phyloP scores from a whole-genome alignment of 2,329 filamentous ascomycete genomes.

The Fusarium agapanthi region DNA sequence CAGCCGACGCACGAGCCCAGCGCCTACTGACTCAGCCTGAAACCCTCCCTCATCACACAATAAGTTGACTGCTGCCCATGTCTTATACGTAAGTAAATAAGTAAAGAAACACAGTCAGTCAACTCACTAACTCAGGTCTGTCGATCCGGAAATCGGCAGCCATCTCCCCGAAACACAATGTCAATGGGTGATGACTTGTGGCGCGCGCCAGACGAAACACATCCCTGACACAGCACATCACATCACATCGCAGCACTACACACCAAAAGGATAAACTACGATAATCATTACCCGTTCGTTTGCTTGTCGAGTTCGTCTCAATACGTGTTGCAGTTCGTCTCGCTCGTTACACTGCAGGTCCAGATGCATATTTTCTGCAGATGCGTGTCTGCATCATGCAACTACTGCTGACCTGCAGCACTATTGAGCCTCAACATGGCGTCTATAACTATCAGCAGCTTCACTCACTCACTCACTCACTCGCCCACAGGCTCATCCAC shows the following conservation, averaged over 20 bases:
- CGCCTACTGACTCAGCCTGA: conserved; percentile 18
- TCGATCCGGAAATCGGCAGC: conserved; percentile 30
- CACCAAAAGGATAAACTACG: conserved; percentile 9
- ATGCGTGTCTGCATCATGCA: conserved; percentile 33
- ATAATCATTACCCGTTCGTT: conserved; percentile 13
- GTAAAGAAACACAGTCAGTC: background rate
- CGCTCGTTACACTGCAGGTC: conserved; percentile 12
- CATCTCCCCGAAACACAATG: conserved; percentile 28
- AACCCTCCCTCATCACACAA: conserved; percentile 20
- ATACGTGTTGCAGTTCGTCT: conserved; percentile 32
- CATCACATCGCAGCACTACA: background rate
- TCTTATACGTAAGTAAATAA: background rate
- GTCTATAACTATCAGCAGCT: background rate
- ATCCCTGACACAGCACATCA: conserved; percentile 21
- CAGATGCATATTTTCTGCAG: conserved; percentile 25
- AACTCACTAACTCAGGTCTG: background rate
- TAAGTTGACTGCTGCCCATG: background rate
- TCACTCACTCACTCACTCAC: background rate
- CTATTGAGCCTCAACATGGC: conserved; percentile 41
- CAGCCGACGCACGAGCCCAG: conserved; percentile 1
- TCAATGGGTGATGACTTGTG: conserved; percentile 12
- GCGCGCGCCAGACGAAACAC: conserved; percentile 43
- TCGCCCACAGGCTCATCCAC: background rate
- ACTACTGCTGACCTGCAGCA: conserved; percentile 36
- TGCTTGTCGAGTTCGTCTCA: conserved; percentile 29